Percentiles rank a stretch among this genome's conserved stretches.
These are phyloP conservation scores for Xylaria curta DNA, from an alignment of 495 filamentous ascomycete species.

Conservation along the genomic window DNA sequence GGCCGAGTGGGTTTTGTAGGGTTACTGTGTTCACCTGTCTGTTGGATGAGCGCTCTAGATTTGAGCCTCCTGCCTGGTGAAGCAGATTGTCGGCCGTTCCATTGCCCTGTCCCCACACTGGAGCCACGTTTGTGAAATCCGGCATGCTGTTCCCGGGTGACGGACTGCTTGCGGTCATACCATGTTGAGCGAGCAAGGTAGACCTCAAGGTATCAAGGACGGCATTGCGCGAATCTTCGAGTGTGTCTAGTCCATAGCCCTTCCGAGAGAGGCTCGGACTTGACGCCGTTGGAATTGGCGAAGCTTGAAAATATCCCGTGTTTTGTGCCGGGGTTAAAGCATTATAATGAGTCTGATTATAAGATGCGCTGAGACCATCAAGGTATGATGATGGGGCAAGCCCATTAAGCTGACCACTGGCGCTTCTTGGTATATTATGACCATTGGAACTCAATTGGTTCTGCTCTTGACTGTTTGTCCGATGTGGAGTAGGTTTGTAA, in stretches of 20 bases:
- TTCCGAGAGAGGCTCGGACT: constrained; percentile 16
- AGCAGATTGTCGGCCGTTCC: background rate
- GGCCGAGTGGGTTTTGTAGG: constrained; percentile 27
- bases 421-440: constrained; percentile 36
- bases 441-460: constrained; percentile 28
- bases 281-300: constrained; percentile 13
- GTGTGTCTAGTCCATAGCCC: constrained; percentile 20
- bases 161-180: constrained; percentile 20
- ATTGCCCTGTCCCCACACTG: constrained; percentile 21
- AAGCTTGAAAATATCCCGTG: constrained; percentile 10
- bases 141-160: constrained; percentile 13
- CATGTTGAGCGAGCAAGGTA: constrained; percentile 37
- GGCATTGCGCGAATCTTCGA: constrained; percentile 35
- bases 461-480: constrained; percentile 33
- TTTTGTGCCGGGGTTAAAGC: constrained; percentile 14
- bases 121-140: constrained; percentile 9
- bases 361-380: constrained; percentile 27
- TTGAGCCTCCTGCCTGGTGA: constrained; percentile 2
- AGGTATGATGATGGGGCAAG: constrained; percentile 34
- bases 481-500: constrained; percentile 42
- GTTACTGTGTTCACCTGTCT: constrained; percentile 10
- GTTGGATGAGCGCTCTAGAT: constrained; percentile 32
- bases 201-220: constrained; percentile 36
- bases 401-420: constrained; percentile 31
- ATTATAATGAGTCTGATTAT: constrained; percentile 9